Conservation (phyloP, 352 stramenopile species). For the Phytophthora lateralis region DNA sequence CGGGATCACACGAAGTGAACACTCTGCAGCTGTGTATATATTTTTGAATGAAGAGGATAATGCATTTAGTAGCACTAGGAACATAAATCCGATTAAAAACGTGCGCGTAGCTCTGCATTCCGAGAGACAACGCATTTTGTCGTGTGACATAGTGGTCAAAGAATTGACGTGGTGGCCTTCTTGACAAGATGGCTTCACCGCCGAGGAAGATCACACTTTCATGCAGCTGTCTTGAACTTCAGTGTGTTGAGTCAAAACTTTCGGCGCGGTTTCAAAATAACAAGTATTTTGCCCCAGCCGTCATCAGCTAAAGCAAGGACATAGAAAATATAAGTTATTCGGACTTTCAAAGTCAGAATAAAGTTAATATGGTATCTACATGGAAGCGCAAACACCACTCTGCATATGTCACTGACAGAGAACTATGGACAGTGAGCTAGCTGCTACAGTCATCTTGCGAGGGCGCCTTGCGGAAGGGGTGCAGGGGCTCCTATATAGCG, state of each 20-base stretch:
- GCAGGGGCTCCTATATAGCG: too few species aligned
- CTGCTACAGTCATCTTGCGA: too few species aligned
- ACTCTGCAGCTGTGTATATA: not conserved
- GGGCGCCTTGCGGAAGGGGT: too few species aligned
- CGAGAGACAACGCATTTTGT: not conserved
- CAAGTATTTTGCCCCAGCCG: too few species aligned
- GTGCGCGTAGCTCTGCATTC: not conserved
- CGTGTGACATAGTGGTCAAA: conserved; percentile 22
- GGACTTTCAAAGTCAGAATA: too few species aligned
- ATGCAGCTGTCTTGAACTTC: conserved; percentile 27
- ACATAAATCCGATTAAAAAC: not conserved
- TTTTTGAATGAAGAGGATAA: not conserved
- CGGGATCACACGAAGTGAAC: not conserved
- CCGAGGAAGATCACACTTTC: not conserved
- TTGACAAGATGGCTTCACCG: conserved; percentile 4
- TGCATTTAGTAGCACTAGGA: conserved; percentile 2
- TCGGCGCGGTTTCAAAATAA: not conserved
- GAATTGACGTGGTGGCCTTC: conserved; percentile 28
- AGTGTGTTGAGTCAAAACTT: not conserved
- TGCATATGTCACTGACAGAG: too few species aligned
- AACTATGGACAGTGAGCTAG: too few species aligned
- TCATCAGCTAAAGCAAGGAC: too few species aligned
- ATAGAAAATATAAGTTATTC: too few species aligned
- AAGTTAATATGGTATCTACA: too few species aligned
- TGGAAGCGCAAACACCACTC: too few species aligned